These are phyloP conservation scores for Haberlea rhodopensis DNA, from an alignment of 257 asterid genomes.

Conservation along the genomic window DNA sequence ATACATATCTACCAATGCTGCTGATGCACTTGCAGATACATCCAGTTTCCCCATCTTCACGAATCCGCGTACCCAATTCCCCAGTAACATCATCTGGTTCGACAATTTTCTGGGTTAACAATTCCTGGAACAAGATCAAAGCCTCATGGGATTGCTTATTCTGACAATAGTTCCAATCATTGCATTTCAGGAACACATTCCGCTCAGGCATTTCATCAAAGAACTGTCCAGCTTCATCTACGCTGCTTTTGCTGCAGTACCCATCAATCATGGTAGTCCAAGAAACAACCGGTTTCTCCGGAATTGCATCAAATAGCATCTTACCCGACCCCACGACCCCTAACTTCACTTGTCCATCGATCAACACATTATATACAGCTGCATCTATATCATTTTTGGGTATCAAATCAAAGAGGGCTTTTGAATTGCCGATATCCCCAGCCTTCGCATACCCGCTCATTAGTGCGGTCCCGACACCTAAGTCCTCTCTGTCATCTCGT, in stretches of 20 bases:
- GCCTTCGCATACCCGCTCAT: constrained; percentile 64
- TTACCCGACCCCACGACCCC: constrained; percentile 63
- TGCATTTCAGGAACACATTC: constrained; percentile 85
- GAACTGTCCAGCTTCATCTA: constrained; percentile 55
- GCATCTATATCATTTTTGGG: constrained; percentile 64
- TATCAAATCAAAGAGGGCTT: constrained; percentile 43
- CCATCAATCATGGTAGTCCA: constrained; percentile 95
- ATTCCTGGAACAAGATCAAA: constrained; percentile 53
- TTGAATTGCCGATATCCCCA: constrained; percentile 53
- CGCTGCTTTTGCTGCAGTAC: constrained; percentile 54
- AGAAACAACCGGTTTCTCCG: constrained; percentile 75
- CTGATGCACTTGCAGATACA: constrained; percentile 64
- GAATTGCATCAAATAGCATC: constrained; percentile 57
- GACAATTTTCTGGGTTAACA: constrained; percentile 41
- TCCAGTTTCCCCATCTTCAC: constrained; percentile 65
- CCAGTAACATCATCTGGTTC: constrained; percentile 81
- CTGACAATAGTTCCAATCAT: constrained; percentile 77
- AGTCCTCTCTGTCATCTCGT: constrained; percentile 75
- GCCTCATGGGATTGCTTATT: constrained; percentile 73
- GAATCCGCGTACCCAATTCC: constrained; percentile 60
- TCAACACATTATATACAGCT: constrained; percentile 73
- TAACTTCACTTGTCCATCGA: constrained; percentile 71
- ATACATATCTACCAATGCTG: constrained; percentile 88
- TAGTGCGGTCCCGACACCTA: constrained; percentile 85
- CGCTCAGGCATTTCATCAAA: constrained; percentile 68